Percentiles rank a stretch among this genome's conserved stretches.
phyloP scores from a whole-genome alignment of 805 yeast genomes.

The Barnettozyma siamensis region DNA sequence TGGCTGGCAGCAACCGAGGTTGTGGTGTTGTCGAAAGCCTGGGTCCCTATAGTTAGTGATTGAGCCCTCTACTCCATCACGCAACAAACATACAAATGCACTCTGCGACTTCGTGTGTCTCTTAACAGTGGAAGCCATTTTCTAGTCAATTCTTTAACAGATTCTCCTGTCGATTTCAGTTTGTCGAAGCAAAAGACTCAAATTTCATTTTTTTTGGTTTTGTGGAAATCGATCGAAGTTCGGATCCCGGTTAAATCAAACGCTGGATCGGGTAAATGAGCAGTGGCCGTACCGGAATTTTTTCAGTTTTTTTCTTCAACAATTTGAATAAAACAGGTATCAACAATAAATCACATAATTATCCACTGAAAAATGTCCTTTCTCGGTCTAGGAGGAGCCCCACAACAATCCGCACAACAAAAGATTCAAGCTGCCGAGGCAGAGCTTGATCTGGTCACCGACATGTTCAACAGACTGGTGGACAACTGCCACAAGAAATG shows the following conservation, averaged over 20 bases:
- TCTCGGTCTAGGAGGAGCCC: conserved; percentile 72
- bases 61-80: no score
- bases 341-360: no score
- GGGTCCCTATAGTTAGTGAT: conserved; percentile 3
- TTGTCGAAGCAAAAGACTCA: no score
- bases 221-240: no score
- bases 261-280: no score
- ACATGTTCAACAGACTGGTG: conserved; percentile 91
- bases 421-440: conserved; percentile 91
- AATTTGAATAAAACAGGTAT: no score
- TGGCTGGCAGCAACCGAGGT: conserved; percentile 95
- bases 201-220: no score
- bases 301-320: no score
- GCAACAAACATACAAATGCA: conserved; percentile 20
- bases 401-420: conserved; percentile 68
- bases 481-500: conserved; percentile 88
- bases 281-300: no score
- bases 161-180: no score
- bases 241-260: no score
- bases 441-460: conserved; percentile 94
- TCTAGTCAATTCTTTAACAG: no score
- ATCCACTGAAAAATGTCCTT: conserved; percentile 68
- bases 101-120: conserved; percentile 37
- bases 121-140: conserved; percentile 24
- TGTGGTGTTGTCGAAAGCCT: conserved; percentile 92